phyloP scores from a whole-genome alignment of 2,329 filamentous ascomycete genomes.

The Fusarium pseudonygamai region DNA sequence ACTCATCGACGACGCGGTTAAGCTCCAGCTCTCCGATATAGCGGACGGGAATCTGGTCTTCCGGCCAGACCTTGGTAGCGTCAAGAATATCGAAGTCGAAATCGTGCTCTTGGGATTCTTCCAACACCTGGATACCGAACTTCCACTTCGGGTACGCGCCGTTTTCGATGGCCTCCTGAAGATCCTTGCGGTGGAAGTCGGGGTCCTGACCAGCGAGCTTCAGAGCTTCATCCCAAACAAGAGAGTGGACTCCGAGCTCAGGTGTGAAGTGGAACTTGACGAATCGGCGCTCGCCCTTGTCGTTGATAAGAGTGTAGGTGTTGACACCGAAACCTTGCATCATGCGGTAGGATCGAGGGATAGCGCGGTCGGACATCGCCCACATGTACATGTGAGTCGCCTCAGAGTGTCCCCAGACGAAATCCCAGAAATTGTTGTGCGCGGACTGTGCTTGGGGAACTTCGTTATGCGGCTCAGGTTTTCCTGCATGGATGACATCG shows the following conservation, averaged over 20 bases:
- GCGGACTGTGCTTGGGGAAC: slow-evolving; percentile 76
- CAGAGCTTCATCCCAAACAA: slow-evolving; percentile 83
- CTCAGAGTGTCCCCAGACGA: slow-evolving; percentile 70
- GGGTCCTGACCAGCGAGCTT: slow-evolving; percentile 80
- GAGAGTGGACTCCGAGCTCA: slow-evolving; percentile 76
- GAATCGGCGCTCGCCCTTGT: slow-evolving; percentile 73
- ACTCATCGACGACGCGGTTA: slow-evolving; percentile 83
- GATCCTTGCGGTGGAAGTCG: slow-evolving; percentile 83
- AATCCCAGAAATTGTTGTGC: slow-evolving; percentile 84
- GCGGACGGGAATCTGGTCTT: slow-evolving; percentile 77
- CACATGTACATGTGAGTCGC: slow-evolving; percentile 83
- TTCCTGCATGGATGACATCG: slow-evolving; percentile 69
- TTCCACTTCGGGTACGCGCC: slow-evolving; percentile 80
- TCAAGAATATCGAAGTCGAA: slow-evolving; percentile 90
- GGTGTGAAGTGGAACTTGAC: slow-evolving; percentile 84
- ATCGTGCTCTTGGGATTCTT: slow-evolving; percentile 75
- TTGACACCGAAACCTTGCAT: slow-evolving; percentile 90
- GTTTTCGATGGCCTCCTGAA: slow-evolving; percentile 77
- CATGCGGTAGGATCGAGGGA: slow-evolving; percentile 81
- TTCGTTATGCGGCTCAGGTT: slow-evolving; percentile 76
- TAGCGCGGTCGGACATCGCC: slow-evolving; percentile 78
- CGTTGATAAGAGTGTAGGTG: slow-evolving; percentile 76
- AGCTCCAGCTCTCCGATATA: slow-evolving; percentile 84
- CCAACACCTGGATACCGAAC: slow-evolving; percentile 82
- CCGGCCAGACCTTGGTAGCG: slow-evolving; percentile 86